These are phyloP conservation scores for Sanghuangporus weigelae DNA, from an alignment of 1,284 basidiomycete species.

Conservation along the genomic window DNA sequence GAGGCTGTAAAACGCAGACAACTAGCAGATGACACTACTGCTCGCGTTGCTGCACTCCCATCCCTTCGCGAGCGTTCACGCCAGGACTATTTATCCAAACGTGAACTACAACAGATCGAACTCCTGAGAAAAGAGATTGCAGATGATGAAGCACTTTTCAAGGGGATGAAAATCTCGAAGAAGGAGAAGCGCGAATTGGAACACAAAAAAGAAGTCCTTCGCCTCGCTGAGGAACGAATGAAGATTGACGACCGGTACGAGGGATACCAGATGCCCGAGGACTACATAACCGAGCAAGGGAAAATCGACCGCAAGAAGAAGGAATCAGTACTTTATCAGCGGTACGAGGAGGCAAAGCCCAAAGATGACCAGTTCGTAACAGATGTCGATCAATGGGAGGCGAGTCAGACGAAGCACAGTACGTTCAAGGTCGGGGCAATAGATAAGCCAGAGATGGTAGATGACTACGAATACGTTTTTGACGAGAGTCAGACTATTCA, in stretches of 20 bases:
- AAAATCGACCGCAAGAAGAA: conserved; percentile 98
- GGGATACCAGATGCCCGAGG: conserved; percentile 92
- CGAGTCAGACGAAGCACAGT: conserved; percentile 85
- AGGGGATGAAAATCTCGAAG: conserved; percentile 85
- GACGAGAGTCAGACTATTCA: conserved; percentile 96
- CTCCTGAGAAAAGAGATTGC: conserved; percentile 88
- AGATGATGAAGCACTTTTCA: conserved; percentile 86
- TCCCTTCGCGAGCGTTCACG: conserved; percentile 81
- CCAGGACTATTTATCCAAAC: conserved; percentile 93
- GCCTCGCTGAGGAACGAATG: conserved; percentile 89
- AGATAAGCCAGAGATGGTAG: conserved; percentile 78
- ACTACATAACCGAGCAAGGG: conserved; percentile 98
- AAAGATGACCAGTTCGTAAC: conserved; percentile 91
- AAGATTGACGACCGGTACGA: conserved; percentile 93
- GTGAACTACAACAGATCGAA: conserved; percentile 94
- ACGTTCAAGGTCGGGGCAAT: conserved; percentile 85
- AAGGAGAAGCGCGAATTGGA: conserved; percentile 80
- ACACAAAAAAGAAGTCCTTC: conserved; percentile 88
- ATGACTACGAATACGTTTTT: conserved; percentile 96
- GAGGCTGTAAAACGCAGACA: conserved; percentile 80
- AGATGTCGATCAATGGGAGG: conserved; percentile 96
- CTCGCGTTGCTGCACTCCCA: conserved; percentile 76
- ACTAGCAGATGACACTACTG: conserved; percentile 81
- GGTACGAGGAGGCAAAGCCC: conserved; percentile 89
- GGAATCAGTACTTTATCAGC: conserved; percentile 87